A percentile compares a stretch with the other conserved stretches of the same genome.
Conservation (phyloP, 176 grass and related monocot genomes). For the Carex parvula region DNA sequence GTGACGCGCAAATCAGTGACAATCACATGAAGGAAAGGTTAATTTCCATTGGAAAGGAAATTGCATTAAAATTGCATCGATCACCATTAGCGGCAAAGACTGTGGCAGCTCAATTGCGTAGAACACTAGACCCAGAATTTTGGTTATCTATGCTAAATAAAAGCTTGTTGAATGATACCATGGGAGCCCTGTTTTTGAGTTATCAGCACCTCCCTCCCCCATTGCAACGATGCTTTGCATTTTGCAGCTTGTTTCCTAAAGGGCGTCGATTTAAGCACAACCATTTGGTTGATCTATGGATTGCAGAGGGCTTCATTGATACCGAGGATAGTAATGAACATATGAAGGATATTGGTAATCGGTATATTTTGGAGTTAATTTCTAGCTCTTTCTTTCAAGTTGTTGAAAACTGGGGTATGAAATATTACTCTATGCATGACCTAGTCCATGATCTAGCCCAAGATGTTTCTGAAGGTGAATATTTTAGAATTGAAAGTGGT, state of each 20-base stretch:
- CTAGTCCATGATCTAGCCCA: too few species aligned
- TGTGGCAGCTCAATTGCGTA: background rate
- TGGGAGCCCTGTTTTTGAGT: background rate
- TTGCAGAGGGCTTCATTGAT: too few species aligned
- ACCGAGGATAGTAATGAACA: too few species aligned
- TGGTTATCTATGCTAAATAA: background rate
- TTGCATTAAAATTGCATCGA: slow-evolving; percentile 8
- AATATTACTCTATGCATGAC: too few species aligned
- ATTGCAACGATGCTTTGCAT: slow-evolving; percentile 26
- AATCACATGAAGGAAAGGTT: background rate
- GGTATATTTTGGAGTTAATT: too few species aligned
- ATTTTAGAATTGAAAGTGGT: too few species aligned
- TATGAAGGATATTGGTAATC: too few species aligned
- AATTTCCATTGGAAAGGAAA: background rate
- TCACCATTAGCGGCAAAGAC: background rate
- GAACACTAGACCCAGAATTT: background rate
- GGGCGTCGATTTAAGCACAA: background rate
- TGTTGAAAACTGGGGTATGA: too few species aligned
- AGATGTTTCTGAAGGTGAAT: too few species aligned
- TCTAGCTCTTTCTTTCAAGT: too few species aligned
- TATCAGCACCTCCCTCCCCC: slow-evolving; percentile 9
- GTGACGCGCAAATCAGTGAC: background rate
- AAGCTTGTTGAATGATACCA: slow-evolving; percentile 21
- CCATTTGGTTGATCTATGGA: background rate
- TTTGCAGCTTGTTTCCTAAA: slow-evolving; percentile 20